phyloP scores from a whole-genome alignment of 2,329 filamentous ascomycete species.

The Fusarium coffeatum region DNA sequence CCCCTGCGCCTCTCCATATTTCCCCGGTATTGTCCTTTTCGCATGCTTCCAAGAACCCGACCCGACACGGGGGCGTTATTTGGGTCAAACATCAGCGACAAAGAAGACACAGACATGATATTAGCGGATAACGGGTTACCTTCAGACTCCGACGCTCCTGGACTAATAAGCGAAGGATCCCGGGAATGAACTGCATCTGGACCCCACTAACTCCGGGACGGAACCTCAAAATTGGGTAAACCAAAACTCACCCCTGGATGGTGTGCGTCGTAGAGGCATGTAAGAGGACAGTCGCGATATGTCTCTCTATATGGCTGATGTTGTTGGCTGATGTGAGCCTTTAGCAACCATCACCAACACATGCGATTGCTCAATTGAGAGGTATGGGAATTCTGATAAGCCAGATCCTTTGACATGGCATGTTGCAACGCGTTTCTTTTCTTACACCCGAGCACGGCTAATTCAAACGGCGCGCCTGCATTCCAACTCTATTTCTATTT shows the following conservation, averaged over 20 bases:
- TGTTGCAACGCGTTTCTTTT: neutral
- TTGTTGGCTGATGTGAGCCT: too few relatives aligned
- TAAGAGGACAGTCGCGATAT: neutral
- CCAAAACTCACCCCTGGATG: conserved; percentile 18
- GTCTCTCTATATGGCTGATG: too few relatives aligned
- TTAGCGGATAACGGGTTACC: conserved; percentile 37
- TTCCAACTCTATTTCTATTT: conserved; percentile 6
- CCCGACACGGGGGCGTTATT: conserved; percentile 28
- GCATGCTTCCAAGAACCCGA: conserved; percentile 40
- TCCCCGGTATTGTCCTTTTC: conserved; percentile 14
- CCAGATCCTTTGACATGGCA: neutral
- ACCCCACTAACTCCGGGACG: conserved; percentile 29
- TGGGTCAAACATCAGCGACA: neutral
- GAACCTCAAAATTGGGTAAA: conserved; percentile 15
- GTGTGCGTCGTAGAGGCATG: neutral
- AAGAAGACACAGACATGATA: neutral
- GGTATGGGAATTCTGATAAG: neutral
- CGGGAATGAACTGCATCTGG: conserved; percentile 18
- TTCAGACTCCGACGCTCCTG: conserved; percentile 30
- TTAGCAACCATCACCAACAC: too few relatives aligned
- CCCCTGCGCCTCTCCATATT: conserved; percentile 1
- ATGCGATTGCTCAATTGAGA: neutral
- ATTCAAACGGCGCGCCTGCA: conserved; percentile 7
- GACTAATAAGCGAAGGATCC: conserved; percentile 32
- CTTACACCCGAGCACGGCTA: neutral